These are phyloP conservation scores for Candida endomychidarum DNA, from an alignment of 805 yeast species.

Conservation along the genomic window DNA sequence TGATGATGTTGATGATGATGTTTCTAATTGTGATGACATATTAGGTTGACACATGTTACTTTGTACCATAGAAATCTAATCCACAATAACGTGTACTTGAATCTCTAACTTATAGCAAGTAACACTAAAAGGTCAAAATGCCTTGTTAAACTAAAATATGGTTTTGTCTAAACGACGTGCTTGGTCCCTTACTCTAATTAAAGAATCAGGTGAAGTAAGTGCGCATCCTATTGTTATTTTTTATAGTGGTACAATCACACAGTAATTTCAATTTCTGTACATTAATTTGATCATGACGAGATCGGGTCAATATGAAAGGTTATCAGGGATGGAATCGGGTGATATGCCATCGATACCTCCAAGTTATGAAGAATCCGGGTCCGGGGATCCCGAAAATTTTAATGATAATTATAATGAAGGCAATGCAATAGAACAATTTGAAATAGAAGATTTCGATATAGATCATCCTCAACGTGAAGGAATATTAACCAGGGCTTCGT, in stretches of 20 bases:
- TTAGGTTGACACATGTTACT: slow-evolving; percentile 3
- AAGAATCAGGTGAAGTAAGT: slow-evolving; percentile 1
- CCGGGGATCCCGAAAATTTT: background rate
- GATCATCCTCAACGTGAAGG: slow-evolving; percentile 21
- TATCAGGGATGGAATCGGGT: background rate
- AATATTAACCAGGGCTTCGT: slow-evolving; percentile 37
- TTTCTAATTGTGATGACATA: slow-evolving; percentile 4
- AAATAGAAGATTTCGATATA: slow-evolving; percentile 17
- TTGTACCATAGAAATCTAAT: too few relatives aligned
- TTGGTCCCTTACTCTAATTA: background rate
- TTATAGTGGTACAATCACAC: too few relatives aligned
- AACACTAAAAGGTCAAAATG: too few relatives aligned
- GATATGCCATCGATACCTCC: slow-evolving; percentile 18
- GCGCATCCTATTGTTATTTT: too few relatives aligned
- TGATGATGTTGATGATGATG: slow-evolving; percentile 4
- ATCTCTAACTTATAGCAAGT: too few relatives aligned
- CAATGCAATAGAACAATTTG: slow-evolving; percentile 17
- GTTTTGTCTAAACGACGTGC: background rate
- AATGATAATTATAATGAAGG: slow-evolving; percentile 1
- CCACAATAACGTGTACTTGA: too few relatives aligned
- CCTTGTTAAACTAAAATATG: too few relatives aligned
- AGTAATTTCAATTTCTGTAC: too few relatives aligned
- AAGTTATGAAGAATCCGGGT: slow-evolving; percentile 13
- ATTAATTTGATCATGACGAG: too few relatives aligned
- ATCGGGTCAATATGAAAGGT: slow-evolving; percentile 10